Conservation (phyloP, 1,284 basidiomycete genomes). For the Ustilago loliicola region DNA sequence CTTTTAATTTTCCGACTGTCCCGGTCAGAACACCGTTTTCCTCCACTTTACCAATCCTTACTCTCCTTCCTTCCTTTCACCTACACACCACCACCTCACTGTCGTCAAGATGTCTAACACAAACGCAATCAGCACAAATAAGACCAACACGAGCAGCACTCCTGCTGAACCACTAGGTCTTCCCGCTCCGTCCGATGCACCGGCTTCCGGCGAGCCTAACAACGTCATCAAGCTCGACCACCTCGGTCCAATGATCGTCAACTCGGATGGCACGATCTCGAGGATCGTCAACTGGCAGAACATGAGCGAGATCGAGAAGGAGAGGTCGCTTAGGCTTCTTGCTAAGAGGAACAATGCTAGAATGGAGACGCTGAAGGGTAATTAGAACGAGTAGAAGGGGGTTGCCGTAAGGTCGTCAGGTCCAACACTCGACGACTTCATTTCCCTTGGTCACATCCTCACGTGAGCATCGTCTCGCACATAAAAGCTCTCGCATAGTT, state of each 20-base stretch:
- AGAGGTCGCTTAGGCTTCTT: constrained; percentile 54
- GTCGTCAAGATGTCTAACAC: constrained; percentile 19
- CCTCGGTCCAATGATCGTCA: constrained; percentile 62
- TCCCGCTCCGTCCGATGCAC: constrained; percentile 43
- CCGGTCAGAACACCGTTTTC: constrained; percentile 16
- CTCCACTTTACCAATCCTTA: neutral
- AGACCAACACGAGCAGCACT: neutral
- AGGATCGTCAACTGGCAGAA: constrained; percentile 59
- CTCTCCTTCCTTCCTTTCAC: neutral
- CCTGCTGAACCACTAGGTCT: constrained; percentile 29
- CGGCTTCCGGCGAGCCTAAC: constrained; percentile 22
- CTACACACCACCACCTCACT: neutral
- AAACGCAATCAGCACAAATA: constrained; percentile 3
- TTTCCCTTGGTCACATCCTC: neutral
- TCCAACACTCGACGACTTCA: neutral
- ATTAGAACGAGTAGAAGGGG: constrained; percentile 3
- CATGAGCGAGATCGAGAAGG: constrained; percentile 56
- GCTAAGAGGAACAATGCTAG: constrained; percentile 60
- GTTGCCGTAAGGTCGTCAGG: neutral
- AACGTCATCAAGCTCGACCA: constrained; percentile 59
- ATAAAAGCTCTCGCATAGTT: neutral
- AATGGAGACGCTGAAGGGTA: constrained; percentile 32
- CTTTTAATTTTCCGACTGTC: constrained; percentile 6
- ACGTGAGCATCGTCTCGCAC: neutral
- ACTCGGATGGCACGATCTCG: constrained; percentile 63